Conservation (phyloP, 768 basidiomycete genomes). For the Lactifluus piperatus region DNA sequence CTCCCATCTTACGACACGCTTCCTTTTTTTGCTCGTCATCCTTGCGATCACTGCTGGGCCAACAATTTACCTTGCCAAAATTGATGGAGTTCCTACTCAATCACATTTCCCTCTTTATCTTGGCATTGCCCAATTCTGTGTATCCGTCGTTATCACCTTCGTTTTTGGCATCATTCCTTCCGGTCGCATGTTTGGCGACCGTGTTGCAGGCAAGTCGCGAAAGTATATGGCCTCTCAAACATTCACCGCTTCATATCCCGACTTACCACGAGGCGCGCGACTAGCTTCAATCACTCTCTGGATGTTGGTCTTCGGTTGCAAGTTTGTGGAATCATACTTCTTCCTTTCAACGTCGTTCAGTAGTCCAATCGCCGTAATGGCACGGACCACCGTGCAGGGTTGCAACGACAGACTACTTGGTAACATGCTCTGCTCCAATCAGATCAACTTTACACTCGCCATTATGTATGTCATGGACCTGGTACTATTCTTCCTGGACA, state of each 20-base stretch:
- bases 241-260: constrained; percentile 95
- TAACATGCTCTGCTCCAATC: constrained; percentile 73
- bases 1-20: constrained; percentile 88
- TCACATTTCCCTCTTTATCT: constrained; percentile 80
- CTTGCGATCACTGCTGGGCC: constrained; percentile 90
- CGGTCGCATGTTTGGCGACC: constrained; percentile 97
- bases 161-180: constrained; percentile 87
- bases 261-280: constrained; percentile 61
- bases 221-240: constrained; percentile 99
- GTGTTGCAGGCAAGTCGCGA: constrained; percentile 93
- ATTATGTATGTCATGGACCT: constrained; percentile 99
- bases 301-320: constrained; percentile 93
- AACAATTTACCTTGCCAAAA: constrained; percentile 85
- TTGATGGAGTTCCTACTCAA: constrained; percentile 54
- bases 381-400: constrained; percentile 84
- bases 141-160: constrained; percentile 76
- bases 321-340: constrained; percentile 95
- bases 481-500: constrained; percentile 97
- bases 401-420: constrained; percentile 86
- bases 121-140: constrained; percentile 88
- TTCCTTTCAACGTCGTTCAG: constrained; percentile 97
- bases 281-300: constrained; percentile 81
- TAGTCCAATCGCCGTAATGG: constrained; percentile 94
- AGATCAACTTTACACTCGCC: constrained; percentile 87
- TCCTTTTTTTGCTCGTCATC: constrained; percentile 86